Percentiles rank a stretch among this genome's conserved stretches.
Conservation (phyloP, 1,139 yeast species). For the Debaryomyces fabryi region DNA sequence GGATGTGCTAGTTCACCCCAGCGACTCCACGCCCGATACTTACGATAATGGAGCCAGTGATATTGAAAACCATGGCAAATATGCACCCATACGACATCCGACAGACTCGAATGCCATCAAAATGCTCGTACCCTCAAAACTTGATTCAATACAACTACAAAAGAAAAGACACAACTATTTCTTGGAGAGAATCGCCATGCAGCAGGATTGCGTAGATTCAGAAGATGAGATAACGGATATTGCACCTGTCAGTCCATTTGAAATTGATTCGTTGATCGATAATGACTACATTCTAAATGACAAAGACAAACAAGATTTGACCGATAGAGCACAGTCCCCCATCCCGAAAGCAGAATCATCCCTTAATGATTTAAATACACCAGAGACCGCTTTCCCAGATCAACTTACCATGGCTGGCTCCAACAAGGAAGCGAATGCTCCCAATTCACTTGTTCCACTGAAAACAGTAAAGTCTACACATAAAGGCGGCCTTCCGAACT, state of each 20-base stretch:
- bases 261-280: neutral
- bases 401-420: neutral
- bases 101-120: neutral
- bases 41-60: neutral
- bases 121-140: slow-evolving; percentile 1
- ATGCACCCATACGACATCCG: slow-evolving; percentile 1
- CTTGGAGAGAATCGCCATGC: slow-evolving; percentile 42
- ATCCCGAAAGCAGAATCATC: neutral
- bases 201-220: slow-evolving; percentile 43
- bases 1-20: neutral
- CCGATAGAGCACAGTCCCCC: neutral
- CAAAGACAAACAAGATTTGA: neutral
- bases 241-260: neutral
- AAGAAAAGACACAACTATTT: slow-evolving; percentile 21
- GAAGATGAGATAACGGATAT: slow-evolving; percentile 10
- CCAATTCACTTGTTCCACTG: neutral
- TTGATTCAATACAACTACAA: neutral
- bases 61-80: neutral
- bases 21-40: neutral
- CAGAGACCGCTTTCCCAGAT: neutral
- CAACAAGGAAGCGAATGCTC: neutral
- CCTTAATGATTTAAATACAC: neutral
- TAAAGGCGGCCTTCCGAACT: neutral
- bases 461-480: neutral
- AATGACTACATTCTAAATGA: neutral